Evolutionary conservation across 305 asterid genomes (phyloP), one percentile per base, ranked within the genome.

Genomic region (Fraxinus greggii): DNA sequence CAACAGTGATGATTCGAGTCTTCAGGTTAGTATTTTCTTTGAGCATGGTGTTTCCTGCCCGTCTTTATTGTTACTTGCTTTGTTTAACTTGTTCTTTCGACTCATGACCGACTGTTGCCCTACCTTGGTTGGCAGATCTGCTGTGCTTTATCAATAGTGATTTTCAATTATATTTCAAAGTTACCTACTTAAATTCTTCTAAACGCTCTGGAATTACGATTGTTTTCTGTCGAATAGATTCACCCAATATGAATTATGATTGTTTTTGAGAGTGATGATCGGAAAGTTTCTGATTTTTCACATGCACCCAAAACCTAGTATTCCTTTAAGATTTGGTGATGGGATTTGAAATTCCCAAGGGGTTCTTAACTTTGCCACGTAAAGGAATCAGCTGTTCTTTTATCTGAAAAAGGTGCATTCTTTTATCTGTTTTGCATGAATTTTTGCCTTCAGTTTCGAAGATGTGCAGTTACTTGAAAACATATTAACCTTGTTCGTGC

Each of bases 1-100:
- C 82, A 90, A 81, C 86, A 86, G 86, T n/a, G 99, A 95, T 56
- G 98, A 94, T 82, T 86, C 85, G 72, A 89, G 86, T 83, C 85
- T 94, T 81, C 98, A 94, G 97, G 99, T 97, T 81, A 76, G 84
- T 73, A 29, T 26, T 81, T 85, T 24, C 6, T 36, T 24, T 21
- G 1, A 33, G 67, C 40, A 19, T 24, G 15, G 72, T 76, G 79
- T 67, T 51, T 24, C 24, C 21, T 33, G 76, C 76, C 28, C 26
- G 17, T 32, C 29, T 72, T 72, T 1, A 32, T 33, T 17, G 28
- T 32, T 63, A 33, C 1, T n/a, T 72, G 76, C 24, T 72, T 33
- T 33, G 26, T 33, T 72, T 33, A 32, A 33, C 48, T 13, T 72
- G 75, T 72, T 72, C 19, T 33, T 72, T 72, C 15, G n/a, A 17